Percentiles rank a stretch among this genome's conserved stretches.
Evolutionary conservation across 2,329 filamentous ascomycete species (phyloP).

Genomic region (Fusarium xyrophilum): DNA sequence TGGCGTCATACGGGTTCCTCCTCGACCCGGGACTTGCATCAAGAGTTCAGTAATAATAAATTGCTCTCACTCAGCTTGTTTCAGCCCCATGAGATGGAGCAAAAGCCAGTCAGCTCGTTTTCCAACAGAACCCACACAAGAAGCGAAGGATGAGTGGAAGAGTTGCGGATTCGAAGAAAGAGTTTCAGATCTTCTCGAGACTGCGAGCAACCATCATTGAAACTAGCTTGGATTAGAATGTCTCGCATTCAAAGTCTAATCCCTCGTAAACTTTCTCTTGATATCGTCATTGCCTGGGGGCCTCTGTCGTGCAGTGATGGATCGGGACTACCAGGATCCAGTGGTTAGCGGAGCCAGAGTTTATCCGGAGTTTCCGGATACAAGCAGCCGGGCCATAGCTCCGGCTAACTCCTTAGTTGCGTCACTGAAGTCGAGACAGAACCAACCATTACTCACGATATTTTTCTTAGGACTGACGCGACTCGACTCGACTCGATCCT

Average conservation of each 20-base stretch:
- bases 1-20: neutral
- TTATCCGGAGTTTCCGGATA: constrained; percentile 28
- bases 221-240: neutral
- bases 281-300: constrained; percentile 1
- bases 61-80: neutral
- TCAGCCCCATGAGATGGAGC: constrained; percentile 2
- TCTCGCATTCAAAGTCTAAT: neutral
- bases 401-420: constrained; percentile 28
- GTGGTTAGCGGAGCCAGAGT: constrained; percentile 24
- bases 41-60: neutral
- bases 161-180: neutral
- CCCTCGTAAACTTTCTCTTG: neutral
- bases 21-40: neutral
- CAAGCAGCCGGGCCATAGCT: constrained; percentile 9
- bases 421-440: constrained; percentile 31
- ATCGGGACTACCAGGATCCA: constrained; percentile 29
- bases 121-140: neutral
- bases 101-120: neutral
- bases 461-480: constrained; percentile 2
- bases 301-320: constrained; percentile 25
- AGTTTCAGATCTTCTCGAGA: neutral
- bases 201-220: neutral
- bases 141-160: neutral
- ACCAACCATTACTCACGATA: neutral
- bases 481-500: constrained; percentile 7